Base-by-base conservation (phyloP, 768 basidiomycete genomes). In the Trametes sanguinea region DNA sequence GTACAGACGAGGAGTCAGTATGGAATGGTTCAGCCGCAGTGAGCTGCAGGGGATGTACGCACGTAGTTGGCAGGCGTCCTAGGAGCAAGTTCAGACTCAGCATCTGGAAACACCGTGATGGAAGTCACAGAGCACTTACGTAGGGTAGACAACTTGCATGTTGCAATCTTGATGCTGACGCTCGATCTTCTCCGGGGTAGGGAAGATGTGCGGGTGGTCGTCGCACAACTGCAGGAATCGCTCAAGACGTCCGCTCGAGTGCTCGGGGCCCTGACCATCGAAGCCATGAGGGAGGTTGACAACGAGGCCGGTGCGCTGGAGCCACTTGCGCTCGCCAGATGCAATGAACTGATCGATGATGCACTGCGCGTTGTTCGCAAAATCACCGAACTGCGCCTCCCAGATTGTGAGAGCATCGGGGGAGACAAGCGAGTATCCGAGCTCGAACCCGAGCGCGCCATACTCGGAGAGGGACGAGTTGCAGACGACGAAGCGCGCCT, bases 291-390 rank as follows among this genome's bases (percentile, higher is more conserved):
- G 95, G 55, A 97, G 76, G 69, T 76, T 90, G 78, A 98, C 82
- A 40, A 95, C 93, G 64, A 98, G 73, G 29, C 96, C 96, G 40
- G 86, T 90, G 61, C 96, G 86, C 76, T 98, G 96, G 46, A 98
- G 72, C 96, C 96, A 99, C 75, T 99, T 99, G 65, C 95, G 82
- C 77, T 99, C 96, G 43, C 97, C 96, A 29, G 96, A 89, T 22
- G 95, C 94, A 65, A 99, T 92, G 80, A 98, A 99, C 76, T 99
- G 97, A 72, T 99, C 96, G 69, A 99, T 97, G 75, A 98, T 96
- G 74, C 89, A 90, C 75, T 98, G 96, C 2, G 95, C 96, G 67
- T 92, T 95, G 79, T 98, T 98, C 37, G 90, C 95, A 73, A 98
- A 98, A 77, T 98, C 96, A 73, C 96, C 96, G 70, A 98, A 95